Evolutionary conservation across 108 stramenopile species (phyloP).

Genomic region (Conticribra guillardii): DNA sequence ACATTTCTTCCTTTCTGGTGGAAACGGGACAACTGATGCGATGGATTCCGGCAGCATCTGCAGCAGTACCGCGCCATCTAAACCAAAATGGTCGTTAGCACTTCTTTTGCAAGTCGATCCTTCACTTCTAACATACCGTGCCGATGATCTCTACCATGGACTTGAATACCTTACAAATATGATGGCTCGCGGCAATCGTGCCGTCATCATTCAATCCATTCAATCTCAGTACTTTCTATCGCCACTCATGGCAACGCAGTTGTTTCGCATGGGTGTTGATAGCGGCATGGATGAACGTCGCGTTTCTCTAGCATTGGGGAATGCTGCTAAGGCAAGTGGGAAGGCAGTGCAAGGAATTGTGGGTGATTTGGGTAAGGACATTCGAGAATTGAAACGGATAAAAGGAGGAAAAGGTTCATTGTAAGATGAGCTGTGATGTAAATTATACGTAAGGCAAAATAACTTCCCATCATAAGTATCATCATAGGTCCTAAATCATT

Average conservation of each 20-base stretch:
- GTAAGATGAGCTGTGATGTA: no score
- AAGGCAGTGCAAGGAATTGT: conserved; percentile 31
- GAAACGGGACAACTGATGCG: background rate
- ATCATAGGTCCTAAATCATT: no score
- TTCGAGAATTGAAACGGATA: conserved; percentile 28
- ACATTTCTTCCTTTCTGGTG: conserved; percentile 17
- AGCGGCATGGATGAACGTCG: conserved; percentile 39
- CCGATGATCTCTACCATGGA: conserved; percentile 29
- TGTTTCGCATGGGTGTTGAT: conserved; percentile 32
- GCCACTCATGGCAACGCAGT: conserved; percentile 20
- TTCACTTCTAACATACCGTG: conserved; percentile 36
- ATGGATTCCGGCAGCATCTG: background rate
- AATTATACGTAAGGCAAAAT: no score
- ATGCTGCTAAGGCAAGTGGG: conserved; percentile 28
- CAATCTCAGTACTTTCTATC: conserved; percentile 17
- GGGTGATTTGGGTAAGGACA: conserved; percentile 22
- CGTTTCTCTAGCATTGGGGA: conserved; percentile 23
- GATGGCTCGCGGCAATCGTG: conserved; percentile 35
- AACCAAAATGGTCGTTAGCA: no score
- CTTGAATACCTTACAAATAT: conserved; percentile 38
- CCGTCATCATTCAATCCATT: conserved; percentile 26
- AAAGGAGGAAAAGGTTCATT: conserved; percentile 37
- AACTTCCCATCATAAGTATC: no score
- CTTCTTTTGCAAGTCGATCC: conserved; percentile 36
- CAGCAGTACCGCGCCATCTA: no score